phyloP scores from a whole-genome alignment of 176 grass and related monocot genomes.

The Hyparrhenia diplandra region DNA sequence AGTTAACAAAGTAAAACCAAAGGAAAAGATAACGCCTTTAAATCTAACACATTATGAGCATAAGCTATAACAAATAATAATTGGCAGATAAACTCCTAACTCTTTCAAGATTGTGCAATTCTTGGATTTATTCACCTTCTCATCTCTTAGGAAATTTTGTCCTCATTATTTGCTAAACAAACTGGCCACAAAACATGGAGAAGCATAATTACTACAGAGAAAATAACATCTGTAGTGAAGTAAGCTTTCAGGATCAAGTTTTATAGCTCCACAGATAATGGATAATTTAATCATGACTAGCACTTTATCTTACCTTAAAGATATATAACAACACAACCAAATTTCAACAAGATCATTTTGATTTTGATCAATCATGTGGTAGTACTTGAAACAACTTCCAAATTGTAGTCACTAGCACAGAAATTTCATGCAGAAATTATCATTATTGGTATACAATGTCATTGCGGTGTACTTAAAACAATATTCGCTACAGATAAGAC shows the following conservation, averaged over 20 bases:
- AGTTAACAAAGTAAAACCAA: background rate
- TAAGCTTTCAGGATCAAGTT: background rate
- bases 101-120: background rate
- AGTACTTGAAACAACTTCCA: background rate
- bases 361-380: slow-evolving; percentile 7
- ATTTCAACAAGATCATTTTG: background rate
- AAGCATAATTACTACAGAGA: background rate
- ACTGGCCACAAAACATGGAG: background rate
- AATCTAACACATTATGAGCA: background rate
- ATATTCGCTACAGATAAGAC: background rate
- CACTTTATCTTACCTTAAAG: background rate
- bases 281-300: background rate
- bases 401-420: background rate
- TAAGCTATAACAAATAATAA: background rate
- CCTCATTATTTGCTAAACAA: background rate
- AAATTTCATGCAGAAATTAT: slow-evolving; percentile 8
- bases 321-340: background rate
- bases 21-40: background rate
- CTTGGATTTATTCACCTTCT: background rate
- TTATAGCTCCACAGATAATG: background rate
- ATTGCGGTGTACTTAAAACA: background rate
- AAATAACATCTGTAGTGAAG: background rate
- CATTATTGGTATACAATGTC: background rate
- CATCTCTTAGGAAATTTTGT: background rate
- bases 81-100: background rate